A percentile compares a stretch with the other conserved stretches of the same genome.
Conservation (phyloP, 495 filamentous ascomycete species). For the Pseudevernia furfuracea region DNA sequence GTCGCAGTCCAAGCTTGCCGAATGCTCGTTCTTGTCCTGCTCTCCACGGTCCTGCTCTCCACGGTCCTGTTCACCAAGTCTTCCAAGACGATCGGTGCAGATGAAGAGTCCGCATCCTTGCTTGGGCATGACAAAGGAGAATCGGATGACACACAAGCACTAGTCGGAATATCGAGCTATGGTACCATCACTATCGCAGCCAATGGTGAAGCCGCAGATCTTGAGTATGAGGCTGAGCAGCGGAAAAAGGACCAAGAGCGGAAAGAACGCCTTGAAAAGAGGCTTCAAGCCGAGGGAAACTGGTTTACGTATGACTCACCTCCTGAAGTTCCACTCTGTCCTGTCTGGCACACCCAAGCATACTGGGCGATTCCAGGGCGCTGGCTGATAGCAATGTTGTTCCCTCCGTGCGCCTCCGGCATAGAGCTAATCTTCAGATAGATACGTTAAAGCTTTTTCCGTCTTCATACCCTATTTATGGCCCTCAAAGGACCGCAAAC, state of each 20-base stretch:
- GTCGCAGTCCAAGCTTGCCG: slow-evolving; percentile 27
- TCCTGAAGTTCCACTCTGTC: not conserved
- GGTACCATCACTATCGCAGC: slow-evolving; percentile 23
- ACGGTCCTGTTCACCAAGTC: slow-evolving; percentile 24
- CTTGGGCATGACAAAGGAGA: slow-evolving; percentile 17
- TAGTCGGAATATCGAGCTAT: slow-evolving; percentile 19
- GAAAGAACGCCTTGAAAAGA: slow-evolving; percentile 37
- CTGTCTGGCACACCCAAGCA: not conserved
- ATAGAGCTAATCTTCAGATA: not conserved
- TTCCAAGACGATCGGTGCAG: slow-evolving; percentile 13
- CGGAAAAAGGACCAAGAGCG: slow-evolving; percentile 36
- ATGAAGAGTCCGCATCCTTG: slow-evolving; percentile 31
- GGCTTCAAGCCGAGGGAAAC: slow-evolving; percentile 52
- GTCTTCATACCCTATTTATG: slow-evolving; percentile 60
- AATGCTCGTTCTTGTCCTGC: slow-evolving; percentile 27
- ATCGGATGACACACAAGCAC: not conserved
- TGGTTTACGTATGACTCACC: slow-evolving; percentile 49
- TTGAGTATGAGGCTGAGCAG: slow-evolving; percentile 34
- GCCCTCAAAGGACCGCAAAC: slow-evolving; percentile 47
- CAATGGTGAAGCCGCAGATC: slow-evolving; percentile 16
- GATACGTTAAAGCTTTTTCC: slow-evolving; percentile 24
- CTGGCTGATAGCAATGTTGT: too few relatives aligned
- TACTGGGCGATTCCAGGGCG: too few relatives aligned
- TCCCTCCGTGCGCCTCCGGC: too few relatives aligned
- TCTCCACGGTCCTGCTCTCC: slow-evolving; percentile 29